These are phyloP conservation scores for Xylaria sp. DNA, from an alignment of 2,329 filamentous ascomycete species.

Conservation along the genomic window DNA sequence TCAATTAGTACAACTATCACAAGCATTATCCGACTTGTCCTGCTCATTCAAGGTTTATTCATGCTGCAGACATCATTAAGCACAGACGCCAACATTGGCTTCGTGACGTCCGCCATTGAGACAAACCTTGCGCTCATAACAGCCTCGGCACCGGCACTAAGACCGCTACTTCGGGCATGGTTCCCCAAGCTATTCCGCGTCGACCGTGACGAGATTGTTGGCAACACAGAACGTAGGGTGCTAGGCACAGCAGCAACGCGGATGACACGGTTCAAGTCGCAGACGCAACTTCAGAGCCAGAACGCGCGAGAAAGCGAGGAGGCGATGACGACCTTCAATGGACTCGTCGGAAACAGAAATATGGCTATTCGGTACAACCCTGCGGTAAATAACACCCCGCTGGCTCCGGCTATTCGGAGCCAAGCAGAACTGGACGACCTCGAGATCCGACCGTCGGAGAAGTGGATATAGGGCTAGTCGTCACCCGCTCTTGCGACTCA, in stretches of 20 bases:
- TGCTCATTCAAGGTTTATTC: slow-evolving; percentile 44
- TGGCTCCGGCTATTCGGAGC: background rate
- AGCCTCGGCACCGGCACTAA: slow-evolving; percentile 48
- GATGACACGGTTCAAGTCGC: slow-evolving; percentile 29
- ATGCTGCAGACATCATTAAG: slow-evolving; percentile 33
- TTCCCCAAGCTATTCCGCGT: slow-evolving; percentile 38
- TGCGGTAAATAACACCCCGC: slow-evolving; percentile 2
- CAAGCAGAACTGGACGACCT: background rate
- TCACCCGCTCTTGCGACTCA: background rate
- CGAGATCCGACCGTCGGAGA: slow-evolving; percentile 9
- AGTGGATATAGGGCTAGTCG: slow-evolving; percentile 25
- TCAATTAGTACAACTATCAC: slow-evolving; percentile 44
- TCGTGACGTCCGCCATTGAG: slow-evolving; percentile 47
- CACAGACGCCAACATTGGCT: slow-evolving; percentile 43
- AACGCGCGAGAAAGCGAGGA: slow-evolving; percentile 27
- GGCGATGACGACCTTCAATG: slow-evolving; percentile 16
- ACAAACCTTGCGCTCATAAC: slow-evolving; percentile 51
- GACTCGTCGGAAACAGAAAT: slow-evolving; percentile 21
- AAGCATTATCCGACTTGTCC: slow-evolving; percentile 42
- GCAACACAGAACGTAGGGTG: slow-evolving; percentile 22
- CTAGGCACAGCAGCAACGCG: slow-evolving; percentile 24
- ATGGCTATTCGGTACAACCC: slow-evolving; percentile 15
- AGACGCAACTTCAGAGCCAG: slow-evolving; percentile 25
- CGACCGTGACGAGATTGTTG: slow-evolving; percentile 33
- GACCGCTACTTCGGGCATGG: slow-evolving; percentile 47